Base-by-base conservation (phyloP, 805 yeast genomes). In the Priceomyces castillae region DNA sequence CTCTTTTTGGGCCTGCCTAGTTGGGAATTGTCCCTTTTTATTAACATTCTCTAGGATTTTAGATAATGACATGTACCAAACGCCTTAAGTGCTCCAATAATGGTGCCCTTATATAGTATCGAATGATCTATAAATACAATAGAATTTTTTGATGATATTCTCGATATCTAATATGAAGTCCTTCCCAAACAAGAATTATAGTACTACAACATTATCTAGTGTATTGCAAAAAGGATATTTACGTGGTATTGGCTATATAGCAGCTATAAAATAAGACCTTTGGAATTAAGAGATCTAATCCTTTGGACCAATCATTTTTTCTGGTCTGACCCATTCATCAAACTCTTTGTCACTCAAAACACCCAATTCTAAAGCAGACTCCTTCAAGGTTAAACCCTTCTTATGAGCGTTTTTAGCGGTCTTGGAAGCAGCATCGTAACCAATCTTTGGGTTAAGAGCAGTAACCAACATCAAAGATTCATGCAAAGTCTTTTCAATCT, bases 331-430 rank as follows among this genome's bases (percentile, higher is more conserved):
- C 95, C 96, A 92, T 70, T 89, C 78, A 67, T 90, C 95, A 58
- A 94, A 94, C 73, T 94, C 96, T 65, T 82, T 85, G 53, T 80
- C 82, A 46, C 82, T 76, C 62, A 94, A 77, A 41, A 84, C 92
- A 48, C 88, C 89, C 59, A 94, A 81, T 73, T 94, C 96, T 57
- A 94, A 74, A 48, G 97, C 97, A 50, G 95, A 82, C 70, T 90
- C 86, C 75, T 94, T 94, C 72, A 94, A 80, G 37, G 99, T 94
- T 59, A 92, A 77, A 20, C 97, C 97, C 78, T 94, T 90, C 76
- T 90, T 86, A 81, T 94, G 98, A 39, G 99, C 99, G 65, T 94
- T 88, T 80, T 94, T 94, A 56, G 99, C 99, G 42, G 90, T 92
- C 81, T 92, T 90, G 46, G 97, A 89, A 46, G 99, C 98, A 57